Conservation (phyloP, 2,329 filamentous ascomycete genomes). For the Penicillium fuscoglaucum region DNA sequence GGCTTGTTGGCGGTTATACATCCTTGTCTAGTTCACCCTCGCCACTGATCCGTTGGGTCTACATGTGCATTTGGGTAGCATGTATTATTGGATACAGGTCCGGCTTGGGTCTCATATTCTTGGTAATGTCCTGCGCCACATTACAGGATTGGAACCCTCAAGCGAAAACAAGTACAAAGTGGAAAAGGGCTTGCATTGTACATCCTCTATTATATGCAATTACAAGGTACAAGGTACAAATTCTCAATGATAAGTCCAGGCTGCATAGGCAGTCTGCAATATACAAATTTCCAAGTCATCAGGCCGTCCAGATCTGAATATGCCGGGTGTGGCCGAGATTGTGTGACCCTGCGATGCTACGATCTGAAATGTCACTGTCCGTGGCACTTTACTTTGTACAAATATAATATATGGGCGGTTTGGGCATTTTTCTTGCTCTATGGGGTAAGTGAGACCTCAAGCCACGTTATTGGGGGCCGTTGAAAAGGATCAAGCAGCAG, state of each 20-base stretch:
- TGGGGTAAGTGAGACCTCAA: not conserved
- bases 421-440: not conserved
- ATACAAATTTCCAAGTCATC: conserved; percentile 8
- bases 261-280: conserved; percentile 1
- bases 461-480: conserved; percentile 21
- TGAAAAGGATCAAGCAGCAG: conserved; percentile 7
- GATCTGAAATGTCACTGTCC: conserved; percentile 5
- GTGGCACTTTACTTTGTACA: not conserved
- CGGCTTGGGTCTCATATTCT: not conserved
- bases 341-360: conserved; percentile 20
- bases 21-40: not conserved
- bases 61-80: not conserved
- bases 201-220: not conserved
- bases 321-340: conserved; percentile 15
- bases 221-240: not conserved
- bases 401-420: not conserved
- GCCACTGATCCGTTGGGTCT: not conserved
- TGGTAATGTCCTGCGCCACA: conserved; percentile 1
- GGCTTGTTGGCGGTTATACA: not conserved
- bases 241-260: not conserved
- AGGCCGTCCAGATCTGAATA: conserved; percentile 25
- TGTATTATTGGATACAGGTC: conserved; percentile 2
- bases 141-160: not conserved
- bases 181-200: not conserved
- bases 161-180: not conserved